A percentile compares a stretch with the other conserved stretches of the same genome.
These are phyloP conservation scores for Aspergillus affinis DNA, from an alignment of 495 filamentous ascomycete genomes.

Conservation along the genomic window DNA sequence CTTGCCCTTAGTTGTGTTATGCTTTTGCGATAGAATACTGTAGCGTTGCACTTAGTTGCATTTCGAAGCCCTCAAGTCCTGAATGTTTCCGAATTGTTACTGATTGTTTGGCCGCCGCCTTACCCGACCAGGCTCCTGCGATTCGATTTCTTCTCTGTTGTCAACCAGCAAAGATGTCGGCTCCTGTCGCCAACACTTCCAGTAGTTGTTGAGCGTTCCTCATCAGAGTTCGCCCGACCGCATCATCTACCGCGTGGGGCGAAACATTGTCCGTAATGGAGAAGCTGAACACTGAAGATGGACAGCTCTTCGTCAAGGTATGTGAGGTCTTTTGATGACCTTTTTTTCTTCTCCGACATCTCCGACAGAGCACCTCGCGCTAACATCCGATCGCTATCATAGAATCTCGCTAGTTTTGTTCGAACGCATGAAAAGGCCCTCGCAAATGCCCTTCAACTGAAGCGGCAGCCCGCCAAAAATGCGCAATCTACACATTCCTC, in stretches of 20 bases:
- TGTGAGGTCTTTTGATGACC: constrained; percentile 11
- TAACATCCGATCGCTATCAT: constrained; percentile 9
- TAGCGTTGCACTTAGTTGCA: neutral
- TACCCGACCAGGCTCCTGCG: neutral
- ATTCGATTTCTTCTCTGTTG: constrained; percentile 18
- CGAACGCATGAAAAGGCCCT: constrained; percentile 96
- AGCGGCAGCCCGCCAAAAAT: constrained; percentile 66
- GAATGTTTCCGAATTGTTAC: neutral
- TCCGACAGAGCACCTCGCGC: neutral
- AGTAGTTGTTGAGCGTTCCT: constrained; percentile 38
- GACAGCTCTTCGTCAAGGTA: constrained; percentile 86
- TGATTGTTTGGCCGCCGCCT: neutral
- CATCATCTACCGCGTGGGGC: constrained; percentile 26
- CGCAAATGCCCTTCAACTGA: constrained; percentile 89
- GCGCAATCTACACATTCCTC: constrained; percentile 54
- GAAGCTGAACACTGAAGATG: constrained; percentile 71
- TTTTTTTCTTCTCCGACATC: neutral
- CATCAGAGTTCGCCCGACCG: constrained; percentile 38
- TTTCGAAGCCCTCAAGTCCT: neutral
- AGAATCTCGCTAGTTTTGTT: constrained; percentile 95
- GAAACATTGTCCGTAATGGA: constrained; percentile 41
- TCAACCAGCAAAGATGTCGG: constrained; percentile 44
- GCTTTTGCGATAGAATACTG: neutral
- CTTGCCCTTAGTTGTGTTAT: constrained; percentile 1
- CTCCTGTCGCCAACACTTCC: constrained; percentile 24